These are phyloP conservation scores for Elaeagnus macrophylla DNA, from an alignment of 306 rosid species.

Conservation along the genomic window DNA sequence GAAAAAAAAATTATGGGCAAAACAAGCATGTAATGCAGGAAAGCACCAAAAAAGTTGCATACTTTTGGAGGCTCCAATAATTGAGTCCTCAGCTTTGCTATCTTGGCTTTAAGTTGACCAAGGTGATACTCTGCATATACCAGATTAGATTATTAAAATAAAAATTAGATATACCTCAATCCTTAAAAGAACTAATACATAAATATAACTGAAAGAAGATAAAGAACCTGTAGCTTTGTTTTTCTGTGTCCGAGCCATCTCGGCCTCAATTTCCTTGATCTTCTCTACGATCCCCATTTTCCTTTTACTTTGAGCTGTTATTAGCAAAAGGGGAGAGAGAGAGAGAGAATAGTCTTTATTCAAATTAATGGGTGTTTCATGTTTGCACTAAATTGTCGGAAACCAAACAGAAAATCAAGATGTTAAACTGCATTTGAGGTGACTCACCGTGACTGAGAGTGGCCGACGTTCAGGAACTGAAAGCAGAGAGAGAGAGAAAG, in stretches of 20 bases:
- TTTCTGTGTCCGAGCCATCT: slow-evolving; percentile 99
- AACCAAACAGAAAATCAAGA: slow-evolving; percentile 1
- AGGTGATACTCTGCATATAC: slow-evolving; percentile 78
- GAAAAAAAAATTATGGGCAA: too few relatives aligned
- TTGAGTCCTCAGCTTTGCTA: slow-evolving; percentile 92
- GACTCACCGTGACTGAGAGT: slow-evolving; percentile 32
- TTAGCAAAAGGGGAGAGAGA: slow-evolving; percentile 12
- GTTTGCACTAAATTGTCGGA: neutral
- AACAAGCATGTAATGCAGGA: too few relatives aligned
- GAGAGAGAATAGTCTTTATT: neutral
- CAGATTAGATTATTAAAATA: slow-evolving; percentile 1
- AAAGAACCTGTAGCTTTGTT: slow-evolving; percentile 85
- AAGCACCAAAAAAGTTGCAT: slow-evolving; percentile 1
- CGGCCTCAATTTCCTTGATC: slow-evolving; percentile 98
- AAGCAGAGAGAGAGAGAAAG: too few relatives aligned
- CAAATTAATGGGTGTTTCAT: too few relatives aligned
- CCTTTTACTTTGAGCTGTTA: slow-evolving; percentile 22
- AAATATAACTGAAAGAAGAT: neutral
- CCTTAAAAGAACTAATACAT: neutral
- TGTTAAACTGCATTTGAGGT: neutral
- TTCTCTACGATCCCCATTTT: slow-evolving; percentile 89
- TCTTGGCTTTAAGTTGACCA: slow-evolving; percentile 99
- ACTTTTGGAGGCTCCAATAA: slow-evolving; percentile 97
- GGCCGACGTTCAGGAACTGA: slow-evolving; percentile 17
- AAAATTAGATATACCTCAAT: neutral